phyloP scores from a whole-genome alignment of 2,329 filamentous ascomycete species.

The Colletotrichum neosansevieriae region DNA sequence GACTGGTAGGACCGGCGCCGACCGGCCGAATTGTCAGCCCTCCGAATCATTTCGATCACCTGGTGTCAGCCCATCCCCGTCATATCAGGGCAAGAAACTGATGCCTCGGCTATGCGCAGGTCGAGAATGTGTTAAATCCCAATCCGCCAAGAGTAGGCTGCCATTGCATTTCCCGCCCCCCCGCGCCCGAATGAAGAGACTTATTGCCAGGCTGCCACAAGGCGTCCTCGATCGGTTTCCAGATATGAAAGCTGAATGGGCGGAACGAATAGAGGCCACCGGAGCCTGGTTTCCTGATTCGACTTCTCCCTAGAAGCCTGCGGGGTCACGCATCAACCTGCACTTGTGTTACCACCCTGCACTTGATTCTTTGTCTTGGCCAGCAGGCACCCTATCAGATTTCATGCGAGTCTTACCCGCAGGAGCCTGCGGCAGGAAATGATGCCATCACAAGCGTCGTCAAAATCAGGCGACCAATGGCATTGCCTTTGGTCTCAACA shows the following conservation, averaged over 20 bases:
- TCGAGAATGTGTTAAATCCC: no score
- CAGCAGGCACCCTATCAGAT: neutral
- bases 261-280: neutral
- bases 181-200: neutral
- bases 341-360: neutral
- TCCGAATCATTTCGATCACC: no score
- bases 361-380: neutral
- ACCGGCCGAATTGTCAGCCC: no score
- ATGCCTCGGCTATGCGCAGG: no score
- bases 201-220: neutral
- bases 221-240: neutral
- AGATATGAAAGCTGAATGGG: neutral
- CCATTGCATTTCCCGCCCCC: neutral
- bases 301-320: neutral
- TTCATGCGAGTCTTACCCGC: neutral
- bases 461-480: neutral
- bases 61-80: no score
- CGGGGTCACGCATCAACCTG: neutral
- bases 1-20: no score
- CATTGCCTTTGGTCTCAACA: fast-evolving
- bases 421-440: neutral
- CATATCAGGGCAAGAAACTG: no score
- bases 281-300: neutral
- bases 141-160: neutral
- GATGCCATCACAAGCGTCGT: neutral